These are phyloP conservation scores for Francoa sonchifolia DNA, from an alignment of 441 rosid species.

Conservation along the genomic window DNA sequence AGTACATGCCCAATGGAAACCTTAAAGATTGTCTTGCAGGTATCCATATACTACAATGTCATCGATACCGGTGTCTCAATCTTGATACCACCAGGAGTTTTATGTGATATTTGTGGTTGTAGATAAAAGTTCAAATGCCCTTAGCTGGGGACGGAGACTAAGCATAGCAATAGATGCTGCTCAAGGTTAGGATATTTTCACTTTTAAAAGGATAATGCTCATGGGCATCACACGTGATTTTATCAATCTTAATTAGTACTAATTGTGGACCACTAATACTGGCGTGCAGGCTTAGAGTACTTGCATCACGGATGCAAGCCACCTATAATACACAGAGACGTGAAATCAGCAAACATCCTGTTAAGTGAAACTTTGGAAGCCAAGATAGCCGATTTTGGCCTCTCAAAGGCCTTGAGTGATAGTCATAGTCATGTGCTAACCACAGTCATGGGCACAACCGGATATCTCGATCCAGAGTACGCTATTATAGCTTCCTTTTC, in stretches of 20 bases:
- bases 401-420: slow-evolving; percentile 28
- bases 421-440: slow-evolving; percentile 20
- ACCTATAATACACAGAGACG: slow-evolving; percentile 45
- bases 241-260: neutral
- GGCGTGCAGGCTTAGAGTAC: slow-evolving; percentile 16
- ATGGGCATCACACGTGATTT: too few species aligned
- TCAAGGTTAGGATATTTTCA: neutral
- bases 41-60: neutral
- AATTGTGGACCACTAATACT: neutral
- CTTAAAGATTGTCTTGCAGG: neutral
- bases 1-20: neutral
- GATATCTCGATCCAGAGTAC: slow-evolving; percentile 44
- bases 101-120: neutral
- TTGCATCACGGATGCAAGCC: slow-evolving; percentile 56
- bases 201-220: too few species aligned
- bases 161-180: neutral
- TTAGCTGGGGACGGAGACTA: neutral
- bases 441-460: slow-evolving; percentile 30
- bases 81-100: neutral
- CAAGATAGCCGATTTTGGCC: slow-evolving; percentile 46
- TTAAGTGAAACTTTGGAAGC: slow-evolving; percentile 31
- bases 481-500: neutral
- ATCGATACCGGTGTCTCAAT: neutral
- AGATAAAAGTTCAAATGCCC: neutral
- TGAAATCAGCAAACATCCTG: slow-evolving; percentile 42